Conservation (phyloP, 306 rosid species). For the Senna tora region DNA sequence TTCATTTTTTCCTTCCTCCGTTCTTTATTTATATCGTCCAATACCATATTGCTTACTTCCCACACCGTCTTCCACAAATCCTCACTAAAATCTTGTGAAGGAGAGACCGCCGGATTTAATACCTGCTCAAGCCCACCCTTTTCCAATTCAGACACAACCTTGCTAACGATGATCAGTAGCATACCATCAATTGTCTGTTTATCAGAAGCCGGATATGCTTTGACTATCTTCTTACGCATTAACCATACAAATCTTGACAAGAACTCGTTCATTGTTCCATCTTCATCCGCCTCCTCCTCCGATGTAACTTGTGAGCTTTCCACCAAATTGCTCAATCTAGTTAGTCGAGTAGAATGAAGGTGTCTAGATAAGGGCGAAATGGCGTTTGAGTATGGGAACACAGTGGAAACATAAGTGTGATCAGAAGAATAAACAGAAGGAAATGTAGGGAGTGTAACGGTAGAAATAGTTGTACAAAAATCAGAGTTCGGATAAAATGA, state of each 20-base stretch:
- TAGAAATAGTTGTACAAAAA: neutral
- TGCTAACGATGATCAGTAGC: conserved; percentile 62
- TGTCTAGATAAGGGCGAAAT: conserved; percentile 17
- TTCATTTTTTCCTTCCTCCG: conserved; percentile 81
- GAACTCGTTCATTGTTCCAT: conserved; percentile 65
- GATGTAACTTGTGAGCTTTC: conserved; percentile 25
- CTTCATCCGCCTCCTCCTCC: conserved; percentile 36
- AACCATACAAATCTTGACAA: conserved; percentile 79
- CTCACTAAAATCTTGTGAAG: conserved; percentile 69
- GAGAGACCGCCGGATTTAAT: conserved; percentile 26
- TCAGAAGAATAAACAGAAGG: conserved; percentile 15
- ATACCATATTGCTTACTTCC: conserved; percentile 82
- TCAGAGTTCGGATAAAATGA: neutral
- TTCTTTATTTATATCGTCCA: conserved; percentile 81
- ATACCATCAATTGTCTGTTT: conserved; percentile 66
- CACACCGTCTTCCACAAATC: conserved; percentile 91
- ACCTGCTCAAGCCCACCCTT: conserved; percentile 47
- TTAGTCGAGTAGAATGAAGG: conserved; percentile 44
- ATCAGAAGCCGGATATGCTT: conserved; percentile 53
- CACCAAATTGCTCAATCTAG: conserved; percentile 33
- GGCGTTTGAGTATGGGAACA: conserved; percentile 26
- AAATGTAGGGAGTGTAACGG: conserved; percentile 28
- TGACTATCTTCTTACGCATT: conserved; percentile 64
- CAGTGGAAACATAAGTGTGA: conserved; percentile 1
- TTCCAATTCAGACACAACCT: conserved; percentile 70